phyloP scores from a whole-genome alignment of 345 rosid species.

The Linum trigynum region DNA sequence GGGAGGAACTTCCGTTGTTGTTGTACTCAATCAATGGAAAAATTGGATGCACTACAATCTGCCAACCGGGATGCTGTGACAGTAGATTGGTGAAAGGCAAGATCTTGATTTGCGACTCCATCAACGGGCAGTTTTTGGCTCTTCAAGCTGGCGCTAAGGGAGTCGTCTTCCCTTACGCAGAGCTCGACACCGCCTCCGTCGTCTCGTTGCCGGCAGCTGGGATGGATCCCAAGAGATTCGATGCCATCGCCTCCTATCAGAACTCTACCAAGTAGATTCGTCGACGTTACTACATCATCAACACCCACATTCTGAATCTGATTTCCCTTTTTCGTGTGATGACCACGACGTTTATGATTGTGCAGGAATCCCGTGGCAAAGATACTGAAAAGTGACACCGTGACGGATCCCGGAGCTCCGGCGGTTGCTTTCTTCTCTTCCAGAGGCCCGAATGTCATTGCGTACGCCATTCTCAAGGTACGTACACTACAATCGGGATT shows the following conservation, averaged over 20 bases:
- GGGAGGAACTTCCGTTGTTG: slow-evolving; percentile 24
- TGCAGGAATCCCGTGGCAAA: slow-evolving; percentile 12
- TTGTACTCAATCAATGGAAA: slow-evolving; percentile 15
- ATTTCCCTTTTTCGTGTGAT: too few relatives aligned
- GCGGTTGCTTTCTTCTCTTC: slow-evolving; percentile 10
- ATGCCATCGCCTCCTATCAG: slow-evolving; percentile 19
- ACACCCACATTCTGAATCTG: too few relatives aligned
- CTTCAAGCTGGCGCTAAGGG: slow-evolving; percentile 25
- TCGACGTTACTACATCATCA: too few relatives aligned
- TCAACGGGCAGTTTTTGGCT: not conserved
- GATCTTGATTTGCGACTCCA: slow-evolving; percentile 21
- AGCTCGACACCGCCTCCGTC: not conserved
- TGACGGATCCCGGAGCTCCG: slow-evolving; percentile 10
- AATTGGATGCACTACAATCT: not conserved
- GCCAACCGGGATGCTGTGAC: slow-evolving; percentile 15
- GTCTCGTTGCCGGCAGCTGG: slow-evolving; percentile 23
- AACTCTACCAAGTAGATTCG: slow-evolving; percentile 24
- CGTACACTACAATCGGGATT: not conserved
- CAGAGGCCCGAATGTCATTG: slow-evolving; percentile 5
- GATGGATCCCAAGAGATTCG: not conserved
- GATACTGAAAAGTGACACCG: slow-evolving; percentile 16
- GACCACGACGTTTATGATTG: too few relatives aligned
- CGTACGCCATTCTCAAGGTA: slow-evolving; percentile 8
- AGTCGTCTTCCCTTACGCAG: slow-evolving; percentile 7
- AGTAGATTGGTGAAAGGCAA: slow-evolving; percentile 27